Conservation (phyloP, 1,284 basidiomycete genomes). For the Mycocalia duriaeana region DNA sequence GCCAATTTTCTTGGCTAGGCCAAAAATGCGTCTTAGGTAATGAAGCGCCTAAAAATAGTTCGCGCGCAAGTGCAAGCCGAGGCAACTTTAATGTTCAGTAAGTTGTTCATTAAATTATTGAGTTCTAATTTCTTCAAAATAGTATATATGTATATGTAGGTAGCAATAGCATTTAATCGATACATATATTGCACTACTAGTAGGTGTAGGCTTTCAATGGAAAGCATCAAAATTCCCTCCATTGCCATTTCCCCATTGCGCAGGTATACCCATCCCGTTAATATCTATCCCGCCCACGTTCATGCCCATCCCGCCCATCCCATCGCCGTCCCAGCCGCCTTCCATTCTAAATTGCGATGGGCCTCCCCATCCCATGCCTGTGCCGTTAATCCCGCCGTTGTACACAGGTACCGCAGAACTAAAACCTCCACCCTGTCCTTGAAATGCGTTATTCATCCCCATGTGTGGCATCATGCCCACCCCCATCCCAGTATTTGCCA, state of each 20-base stretch:
- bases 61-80: too few species aligned
- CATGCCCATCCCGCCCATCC: conserved; percentile 6
- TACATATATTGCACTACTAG: too few species aligned
- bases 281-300: conserved; percentile 4
- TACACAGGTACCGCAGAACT: conserved; percentile 1
- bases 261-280: conserved; percentile 5
- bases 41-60: too few species aligned
- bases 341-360: conserved; percentile 6
- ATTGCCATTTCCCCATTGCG: conserved; percentile 1
- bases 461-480: conserved; percentile 5
- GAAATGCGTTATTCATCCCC: conserved; percentile 3
- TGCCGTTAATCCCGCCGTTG: conserved; percentile 1
- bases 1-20: too few species aligned
- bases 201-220: too few species aligned
- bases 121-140: too few species aligned
- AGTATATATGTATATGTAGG: too few species aligned
- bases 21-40: too few species aligned
- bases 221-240: background rate
- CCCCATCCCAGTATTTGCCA: conserved; percentile 1
- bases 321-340: conserved; percentile 1
- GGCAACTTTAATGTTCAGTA: too few species aligned
- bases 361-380: conserved; percentile 1
- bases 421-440: conserved; percentile 3
- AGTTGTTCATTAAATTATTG: too few species aligned
- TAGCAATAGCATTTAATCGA: too few species aligned